A percentile compares a stretch with the other conserved stretches of the same genome.
Conservation (phyloP, 306 rosid species). For the Mimosa pudica region DNA sequence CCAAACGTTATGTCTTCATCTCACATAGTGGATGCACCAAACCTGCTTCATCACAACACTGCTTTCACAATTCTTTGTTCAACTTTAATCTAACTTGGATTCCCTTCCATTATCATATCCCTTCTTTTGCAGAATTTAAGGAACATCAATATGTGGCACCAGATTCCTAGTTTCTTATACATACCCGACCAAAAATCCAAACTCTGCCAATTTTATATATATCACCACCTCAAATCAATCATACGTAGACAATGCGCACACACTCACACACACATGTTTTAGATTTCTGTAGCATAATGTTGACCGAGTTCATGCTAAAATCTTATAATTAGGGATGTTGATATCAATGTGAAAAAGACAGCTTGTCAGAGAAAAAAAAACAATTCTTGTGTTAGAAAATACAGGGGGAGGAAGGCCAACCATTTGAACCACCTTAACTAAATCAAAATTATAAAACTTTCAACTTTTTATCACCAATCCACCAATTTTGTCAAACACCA, state of each 20-base stretch:
- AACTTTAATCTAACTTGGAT: conserved; percentile 3
- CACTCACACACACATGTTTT: background rate
- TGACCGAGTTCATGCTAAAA: background rate
- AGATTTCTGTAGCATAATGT: background rate
- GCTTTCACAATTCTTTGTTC: background rate
- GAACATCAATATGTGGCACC: background rate
- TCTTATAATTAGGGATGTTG: background rate
- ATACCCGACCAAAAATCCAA: background rate
- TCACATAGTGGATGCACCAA: conserved; percentile 26
- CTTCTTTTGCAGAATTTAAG: conserved; percentile 31
- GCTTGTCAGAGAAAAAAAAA: conserved; percentile 14
- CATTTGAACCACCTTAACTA: conserved; percentile 49
- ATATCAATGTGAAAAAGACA: conserved; percentile 19
- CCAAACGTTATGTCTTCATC: background rate
- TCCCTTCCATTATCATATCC: conserved; percentile 8
- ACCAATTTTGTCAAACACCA: conserved; percentile 36
- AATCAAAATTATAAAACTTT: conserved; percentile 27
- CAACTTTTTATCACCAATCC: conserved; percentile 49
- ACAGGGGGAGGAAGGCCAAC: conserved; percentile 53
- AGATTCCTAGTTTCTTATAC: background rate
- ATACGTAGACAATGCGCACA: background rate
- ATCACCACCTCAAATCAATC: background rate
- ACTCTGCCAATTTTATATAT: background rate
- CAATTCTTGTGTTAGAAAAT: conserved; percentile 1
- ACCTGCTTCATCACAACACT: conserved; percentile 21